phyloP scores from a whole-genome alignment of 345 rosid genomes.

The Eucalyptus erythrocorys region DNA sequence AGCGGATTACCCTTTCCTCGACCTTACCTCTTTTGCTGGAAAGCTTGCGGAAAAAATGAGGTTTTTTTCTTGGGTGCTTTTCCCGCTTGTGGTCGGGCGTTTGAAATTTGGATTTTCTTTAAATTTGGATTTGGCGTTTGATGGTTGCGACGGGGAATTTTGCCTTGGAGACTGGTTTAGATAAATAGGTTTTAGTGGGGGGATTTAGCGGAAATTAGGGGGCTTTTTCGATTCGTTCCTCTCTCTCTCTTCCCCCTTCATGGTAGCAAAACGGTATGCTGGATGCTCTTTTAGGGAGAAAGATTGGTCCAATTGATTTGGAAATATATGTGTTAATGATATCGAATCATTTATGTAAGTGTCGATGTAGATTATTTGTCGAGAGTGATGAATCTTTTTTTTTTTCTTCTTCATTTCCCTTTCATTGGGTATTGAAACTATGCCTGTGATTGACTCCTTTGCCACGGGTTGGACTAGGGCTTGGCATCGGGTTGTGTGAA shows the following conservation, averaged over 20 bases:
- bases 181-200: neutral
- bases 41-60: neutral
- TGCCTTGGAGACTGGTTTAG: neutral
- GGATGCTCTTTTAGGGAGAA: neutral
- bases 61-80: neutral
- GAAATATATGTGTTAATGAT: neutral
- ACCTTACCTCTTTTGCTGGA: neutral
- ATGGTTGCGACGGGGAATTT: neutral
- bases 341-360: neutral
- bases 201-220: neutral
- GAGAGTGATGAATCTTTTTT: neutral
- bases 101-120: neutral
- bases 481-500: accelerated
- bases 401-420: neutral
- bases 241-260: neutral
- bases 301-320: neutral
- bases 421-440: neutral
- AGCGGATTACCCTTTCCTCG: neutral
- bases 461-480: accelerated
- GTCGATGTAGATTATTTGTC: neutral
- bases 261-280: neutral
- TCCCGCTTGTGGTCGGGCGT: neutral
- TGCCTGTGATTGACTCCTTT: neutral
- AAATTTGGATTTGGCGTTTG: neutral
- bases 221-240: neutral